phyloP scores from a whole-genome alignment of 2,329 filamentous ascomycete species.

The Sporothrix brasiliensis region DNA sequence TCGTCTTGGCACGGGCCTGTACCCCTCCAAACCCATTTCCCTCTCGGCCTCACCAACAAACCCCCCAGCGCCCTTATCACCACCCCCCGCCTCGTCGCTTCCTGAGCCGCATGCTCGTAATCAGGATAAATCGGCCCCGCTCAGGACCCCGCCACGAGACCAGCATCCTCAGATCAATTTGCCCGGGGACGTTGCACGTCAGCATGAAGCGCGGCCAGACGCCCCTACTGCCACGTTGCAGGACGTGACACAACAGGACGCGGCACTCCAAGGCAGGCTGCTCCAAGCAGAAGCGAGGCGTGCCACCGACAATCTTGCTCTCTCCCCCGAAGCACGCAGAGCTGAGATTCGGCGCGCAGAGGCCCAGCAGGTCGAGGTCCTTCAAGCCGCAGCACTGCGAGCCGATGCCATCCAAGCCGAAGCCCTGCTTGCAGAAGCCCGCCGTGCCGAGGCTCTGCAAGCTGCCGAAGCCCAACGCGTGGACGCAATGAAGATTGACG shows the following conservation, averaged over 20 bases:
- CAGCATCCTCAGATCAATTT: not conserved
- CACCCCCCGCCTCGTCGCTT: not conserved
- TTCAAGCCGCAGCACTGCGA: not conserved
- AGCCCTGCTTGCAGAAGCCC: conserved; percentile 7
- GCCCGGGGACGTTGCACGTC: conserved; percentile 1
- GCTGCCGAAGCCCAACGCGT: not conserved
- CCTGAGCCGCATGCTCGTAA: not conserved
- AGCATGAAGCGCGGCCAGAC: not conserved
- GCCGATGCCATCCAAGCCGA: conserved; percentile 5
- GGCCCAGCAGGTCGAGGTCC: not conserved
- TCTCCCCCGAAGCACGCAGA: not conserved
- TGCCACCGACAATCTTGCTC: not conserved
- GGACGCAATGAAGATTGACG: conserved; percentile 15
- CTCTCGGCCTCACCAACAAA: not conserved
- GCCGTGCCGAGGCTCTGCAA: conserved; percentile 12
- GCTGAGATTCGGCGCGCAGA: conserved; percentile 1
- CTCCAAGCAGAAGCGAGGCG: conserved; percentile 7
- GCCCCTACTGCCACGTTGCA: conserved; percentile 8
- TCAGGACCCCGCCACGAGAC: not conserved
- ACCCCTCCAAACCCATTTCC: not conserved
- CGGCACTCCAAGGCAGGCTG: not conserved
- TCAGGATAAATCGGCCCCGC: not conserved
- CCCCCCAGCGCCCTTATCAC: not conserved
- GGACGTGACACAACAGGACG: conserved; percentile 19
- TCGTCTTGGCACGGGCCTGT: not conserved